phyloP scores from a whole-genome alignment of 345 rosid genomes.

The Eucalyptus curtisii region DNA sequence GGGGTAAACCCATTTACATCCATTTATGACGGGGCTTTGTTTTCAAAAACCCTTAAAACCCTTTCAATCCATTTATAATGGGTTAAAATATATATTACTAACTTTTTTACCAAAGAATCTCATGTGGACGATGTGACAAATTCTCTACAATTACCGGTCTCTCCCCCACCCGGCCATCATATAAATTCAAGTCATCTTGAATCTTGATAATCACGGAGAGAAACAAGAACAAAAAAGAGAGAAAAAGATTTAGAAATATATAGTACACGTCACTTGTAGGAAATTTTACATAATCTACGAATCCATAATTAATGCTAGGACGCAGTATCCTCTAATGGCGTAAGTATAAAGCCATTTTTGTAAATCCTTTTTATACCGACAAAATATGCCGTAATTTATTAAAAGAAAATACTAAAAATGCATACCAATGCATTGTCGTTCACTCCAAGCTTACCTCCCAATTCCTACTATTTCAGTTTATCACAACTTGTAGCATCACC shows the following conservation, averaged over 20 bases:
- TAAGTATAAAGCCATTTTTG: neutral
- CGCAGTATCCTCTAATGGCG: accelerated
- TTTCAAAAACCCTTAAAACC: too few species aligned
- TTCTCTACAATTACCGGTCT: neutral
- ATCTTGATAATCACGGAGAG: neutral
- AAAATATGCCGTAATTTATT: neutral
- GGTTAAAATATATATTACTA: accelerated
- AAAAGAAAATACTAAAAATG: neutral
- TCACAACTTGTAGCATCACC: neutral
- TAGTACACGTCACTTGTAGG: accelerated
- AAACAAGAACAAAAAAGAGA: accelerated
- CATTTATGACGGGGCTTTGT: too few species aligned
- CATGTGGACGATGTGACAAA: neutral
- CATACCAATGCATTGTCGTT: neutral
- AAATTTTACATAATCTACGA: neutral
- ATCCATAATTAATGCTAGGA: neutral
- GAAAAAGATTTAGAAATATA: accelerated
- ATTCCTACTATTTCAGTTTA: neutral
- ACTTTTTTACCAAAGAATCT: neutral
- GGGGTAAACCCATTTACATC: neutral
- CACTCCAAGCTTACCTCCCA: neutral
- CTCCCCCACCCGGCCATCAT: neutral
- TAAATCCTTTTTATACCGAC: neutral
- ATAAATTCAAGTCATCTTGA: neutral
- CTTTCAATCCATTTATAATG: neutral